Base-by-base conservation (phyloP, 1,284 basidiomycete genomes). In the Naganishia sp. region DNA sequence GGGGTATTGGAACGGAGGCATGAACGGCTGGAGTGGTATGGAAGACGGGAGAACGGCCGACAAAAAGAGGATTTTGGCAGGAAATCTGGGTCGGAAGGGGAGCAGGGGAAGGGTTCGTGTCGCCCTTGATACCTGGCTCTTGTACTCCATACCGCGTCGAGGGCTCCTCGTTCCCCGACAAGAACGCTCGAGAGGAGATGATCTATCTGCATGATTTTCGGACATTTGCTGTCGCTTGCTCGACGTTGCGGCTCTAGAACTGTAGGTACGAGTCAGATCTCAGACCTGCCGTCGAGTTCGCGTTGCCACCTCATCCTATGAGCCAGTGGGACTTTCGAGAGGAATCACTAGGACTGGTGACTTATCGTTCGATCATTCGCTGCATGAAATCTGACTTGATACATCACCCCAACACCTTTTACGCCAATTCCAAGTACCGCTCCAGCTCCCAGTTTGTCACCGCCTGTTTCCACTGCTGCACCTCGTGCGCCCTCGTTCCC, bases 401-500 rank as follows among this genome's bases (percentile, higher is more conserved):
- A 28, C 42, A n/a, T 39, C 7, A 9, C 4, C 35, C 35, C 2
- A 28, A 13, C 35, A 45, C 42, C 31, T 9, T 51, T 45, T 62
- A 69, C 21, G 56, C 46, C 52, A 63, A 41, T 47, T 67, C 66
- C 67, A 68, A 52, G 53, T 63, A 65, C 39, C 56, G 49, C n/a
- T 43, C 46, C 51, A 49, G 45, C 46, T 96, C 93, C 93, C 93
- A 96, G 76, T 86, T 89, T 3, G 94, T 96, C 32, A 96, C 92
- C 5, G 93, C 90, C 72, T 88, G 85, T 72, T 92, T 90, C 88
- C 90, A 93, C 55, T 90, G 73, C 65, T 84, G 86, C 52, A 94
- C 86, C 79, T 96, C 93, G 76, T 95, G 90, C 76, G 91, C 84
- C 72, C 94, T 85, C 11, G 94, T 97, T 2, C 92, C 94, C 5